These are phyloP conservation scores for Sugiyamaella mastotermitis DNA, from an alignment of 805 yeast genomes.

Conservation along the genomic window DNA sequence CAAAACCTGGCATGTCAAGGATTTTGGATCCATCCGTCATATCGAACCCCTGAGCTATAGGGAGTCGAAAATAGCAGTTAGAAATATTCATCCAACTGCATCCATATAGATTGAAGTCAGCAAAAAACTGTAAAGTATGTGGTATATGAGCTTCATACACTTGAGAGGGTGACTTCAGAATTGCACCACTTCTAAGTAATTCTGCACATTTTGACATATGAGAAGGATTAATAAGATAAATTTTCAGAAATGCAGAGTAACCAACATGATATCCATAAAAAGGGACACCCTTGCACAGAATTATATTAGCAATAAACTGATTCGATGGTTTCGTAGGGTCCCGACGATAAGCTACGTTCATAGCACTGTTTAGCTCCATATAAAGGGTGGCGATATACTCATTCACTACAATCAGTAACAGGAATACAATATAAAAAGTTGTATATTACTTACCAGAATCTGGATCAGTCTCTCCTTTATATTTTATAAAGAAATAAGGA, in stretches of 20 bases:
- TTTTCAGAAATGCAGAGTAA: conserved; percentile 57
- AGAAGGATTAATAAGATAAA: conserved; percentile 59
- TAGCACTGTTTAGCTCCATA: conserved; percentile 23
- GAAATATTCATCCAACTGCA: conserved; percentile 65
- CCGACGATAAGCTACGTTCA: conserved; percentile 24
- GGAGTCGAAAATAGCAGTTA: conserved; percentile 16
- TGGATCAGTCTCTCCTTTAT: conserved; percentile 37
- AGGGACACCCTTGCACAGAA: conserved; percentile 65
- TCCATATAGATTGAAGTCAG: conserved; percentile 80
- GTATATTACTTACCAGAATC: conserved; percentile 8
- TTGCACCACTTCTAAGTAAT: conserved; percentile 40
- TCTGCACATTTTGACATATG: conserved; percentile 50
- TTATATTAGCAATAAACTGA: conserved; percentile 28
- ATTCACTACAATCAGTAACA: conserved; percentile 12
- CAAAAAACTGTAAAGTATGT: conserved; percentile 63
- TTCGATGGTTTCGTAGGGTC: conserved; percentile 12
- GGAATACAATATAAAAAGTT: neutral
- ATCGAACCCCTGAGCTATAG: conserved; percentile 2
- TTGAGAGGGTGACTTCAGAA: conserved; percentile 36
- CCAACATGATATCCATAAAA: conserved; percentile 81
- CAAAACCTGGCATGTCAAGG: conserved; percentile 23
- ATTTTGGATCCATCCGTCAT: conserved; percentile 9
- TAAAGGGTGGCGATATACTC: conserved; percentile 16
- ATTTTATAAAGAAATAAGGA: conserved; percentile 73
- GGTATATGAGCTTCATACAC: conserved; percentile 82